Evolutionary conservation across 371 early-diverging fungal genomes (phyloP).

Genomic region (Mucor indicus): DNA sequence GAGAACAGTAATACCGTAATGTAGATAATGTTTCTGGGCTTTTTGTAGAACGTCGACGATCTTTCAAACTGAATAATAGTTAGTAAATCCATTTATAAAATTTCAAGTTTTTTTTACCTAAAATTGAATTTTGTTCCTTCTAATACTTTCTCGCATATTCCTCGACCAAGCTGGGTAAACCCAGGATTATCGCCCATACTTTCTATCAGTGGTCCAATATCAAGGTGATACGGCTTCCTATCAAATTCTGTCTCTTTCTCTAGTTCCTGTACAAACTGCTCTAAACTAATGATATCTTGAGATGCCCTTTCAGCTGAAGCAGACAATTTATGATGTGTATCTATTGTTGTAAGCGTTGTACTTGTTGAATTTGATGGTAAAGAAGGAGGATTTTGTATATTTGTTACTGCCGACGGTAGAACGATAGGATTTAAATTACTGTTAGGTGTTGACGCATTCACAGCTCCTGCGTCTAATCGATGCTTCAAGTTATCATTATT

Average conservation of each 20-base stretch:
- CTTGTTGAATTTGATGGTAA: too few species aligned
- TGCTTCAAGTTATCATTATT: too few species aligned
- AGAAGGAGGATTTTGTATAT: neutral
- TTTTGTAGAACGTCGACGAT: slow-evolving; percentile 44
- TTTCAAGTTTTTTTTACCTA: too few species aligned
- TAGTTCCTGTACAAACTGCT: slow-evolving; percentile 33
- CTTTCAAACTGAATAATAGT: slow-evolving; percentile 39
- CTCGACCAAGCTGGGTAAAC: slow-evolving; percentile 46
- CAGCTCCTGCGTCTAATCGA: too few species aligned
- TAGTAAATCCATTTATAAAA: too few species aligned
- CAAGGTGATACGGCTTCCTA: slow-evolving; percentile 38
- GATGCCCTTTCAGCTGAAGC: too few species aligned
- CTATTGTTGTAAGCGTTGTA: too few species aligned
- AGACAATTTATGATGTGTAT: too few species aligned
- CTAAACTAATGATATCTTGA: slow-evolving; percentile 21
- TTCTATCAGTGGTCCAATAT: slow-evolving; percentile 31
- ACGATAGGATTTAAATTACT: too few species aligned
- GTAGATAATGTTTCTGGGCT: slow-evolving; percentile 46
- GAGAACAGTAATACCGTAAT: slow-evolving; percentile 48
- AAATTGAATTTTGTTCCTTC: slow-evolving; percentile 49
- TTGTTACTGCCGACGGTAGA: too few species aligned
- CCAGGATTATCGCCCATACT: slow-evolving; percentile 23
- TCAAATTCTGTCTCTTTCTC: slow-evolving; percentile 39
- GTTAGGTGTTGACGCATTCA: too few species aligned
- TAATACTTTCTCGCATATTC: slow-evolving; percentile 41